Conservation (phyloP, 2,329 filamentous ascomycete species). For the Xylaria sp. region DNA sequence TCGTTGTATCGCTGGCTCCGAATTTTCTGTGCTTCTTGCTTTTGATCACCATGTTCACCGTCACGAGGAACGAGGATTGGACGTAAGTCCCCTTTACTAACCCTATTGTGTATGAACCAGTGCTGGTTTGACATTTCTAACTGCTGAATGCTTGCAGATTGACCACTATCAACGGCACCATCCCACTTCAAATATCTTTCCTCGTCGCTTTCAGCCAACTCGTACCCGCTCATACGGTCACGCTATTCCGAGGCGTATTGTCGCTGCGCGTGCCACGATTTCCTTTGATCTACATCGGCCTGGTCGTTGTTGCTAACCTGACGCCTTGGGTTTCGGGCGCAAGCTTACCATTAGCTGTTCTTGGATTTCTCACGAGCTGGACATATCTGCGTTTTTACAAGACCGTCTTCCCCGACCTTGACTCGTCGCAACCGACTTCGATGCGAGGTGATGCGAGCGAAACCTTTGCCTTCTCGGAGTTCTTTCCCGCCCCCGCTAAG, state of each 20-base stretch:
- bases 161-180: constrained; percentile 86
- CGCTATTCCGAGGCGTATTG: constrained; percentile 86
- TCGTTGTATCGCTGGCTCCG: constrained; percentile 80
- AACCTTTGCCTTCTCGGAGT: constrained; percentile 94
- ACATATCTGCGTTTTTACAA: constrained; percentile 97
- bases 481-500: constrained; percentile 89
- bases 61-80: constrained; percentile 74
- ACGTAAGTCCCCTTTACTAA: constrained; percentile 64
- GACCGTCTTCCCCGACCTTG: constrained; percentile 74
- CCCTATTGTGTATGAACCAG: neutral
- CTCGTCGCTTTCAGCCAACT: constrained; percentile 98
- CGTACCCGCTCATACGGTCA: constrained; percentile 95
- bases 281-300: constrained; percentile 77
- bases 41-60: constrained; percentile 76
- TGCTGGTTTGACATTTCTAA: constrained; percentile 33
- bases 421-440: constrained; percentile 66
- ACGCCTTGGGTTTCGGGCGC: constrained; percentile 73
- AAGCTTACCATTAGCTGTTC: constrained; percentile 80
- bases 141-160: constrained; percentile 60
- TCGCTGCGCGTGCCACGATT: constrained; percentile 85
- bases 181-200: constrained; percentile 90
- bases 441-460: constrained; percentile 93
- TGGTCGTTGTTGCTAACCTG: constrained; percentile 72
- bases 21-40: constrained; percentile 79
- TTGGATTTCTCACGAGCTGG: constrained; percentile 89